Evolutionary conservation across 2,329 filamentous ascomycete species (phyloP), one percentile per base, ranked within the genome.

Genomic region (Dendryphion nanum): DNA sequence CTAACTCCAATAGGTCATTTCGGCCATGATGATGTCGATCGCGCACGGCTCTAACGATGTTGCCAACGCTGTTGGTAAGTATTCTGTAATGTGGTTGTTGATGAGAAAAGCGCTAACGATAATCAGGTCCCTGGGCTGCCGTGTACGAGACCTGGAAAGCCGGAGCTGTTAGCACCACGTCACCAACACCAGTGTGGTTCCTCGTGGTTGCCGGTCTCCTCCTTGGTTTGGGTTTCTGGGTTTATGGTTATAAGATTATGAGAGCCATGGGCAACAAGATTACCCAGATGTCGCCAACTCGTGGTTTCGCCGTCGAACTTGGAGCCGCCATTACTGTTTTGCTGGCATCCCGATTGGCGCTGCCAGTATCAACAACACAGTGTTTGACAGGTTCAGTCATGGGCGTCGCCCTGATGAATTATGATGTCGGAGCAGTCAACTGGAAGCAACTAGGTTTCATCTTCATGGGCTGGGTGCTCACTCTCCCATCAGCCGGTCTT

Each of bases 11-110:
- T n/a, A n/a, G n/a, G 56, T 64, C 18, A 42, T 68, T 24, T 60
- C 82, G 20, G 83, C 83, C 41, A 83, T 81, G 69, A 86, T 83
- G 41, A 83, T 83, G 20, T 85, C 82, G 2, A 86, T 87, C 52
- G 82, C 82, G 1, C 83, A 85, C 64, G 82, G 82, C 17, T 79
- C 80, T 48, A 85, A 85, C 59, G 82, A 85, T 44, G 77, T 85
- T 15, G 70, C 77, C 50, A 84, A 78, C 55, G 78, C 48, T 3
- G 51, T 56, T 6, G 54, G n/a, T n/a, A n/a, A 49, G 20, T 23
- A 21, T 8, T 26, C 23, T n/a, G n/a, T n/a, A n/a, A n/a, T n/a
- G n/a, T n/a, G n/a, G n/a, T n/a, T n/a, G n/a, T n/a, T n/a, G 28
- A 33, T 30, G 16, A 7, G 7, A 6, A 30, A 30, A 8, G 14